Evolutionary conservation across 768 basidiomycete genomes (phyloP).

Genomic region (Pholiota conissans): DNA sequence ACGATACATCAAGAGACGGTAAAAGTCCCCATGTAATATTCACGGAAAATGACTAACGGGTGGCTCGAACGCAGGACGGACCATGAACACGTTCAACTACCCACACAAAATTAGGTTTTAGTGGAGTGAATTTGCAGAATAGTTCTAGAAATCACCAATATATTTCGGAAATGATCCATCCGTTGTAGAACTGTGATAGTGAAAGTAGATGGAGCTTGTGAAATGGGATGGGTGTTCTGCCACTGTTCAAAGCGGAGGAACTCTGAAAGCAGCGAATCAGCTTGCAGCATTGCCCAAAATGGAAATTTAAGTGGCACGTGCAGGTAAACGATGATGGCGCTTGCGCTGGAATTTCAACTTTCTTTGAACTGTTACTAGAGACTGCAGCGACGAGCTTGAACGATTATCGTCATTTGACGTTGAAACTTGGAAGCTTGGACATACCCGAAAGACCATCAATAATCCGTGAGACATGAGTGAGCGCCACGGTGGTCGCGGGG

Average conservation of each 20-base stretch:
- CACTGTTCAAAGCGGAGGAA: not conserved
- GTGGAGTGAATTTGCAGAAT: not conserved
- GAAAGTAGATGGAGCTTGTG: not conserved
- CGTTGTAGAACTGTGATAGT: not conserved
- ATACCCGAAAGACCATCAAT: slow-evolving; percentile 2
- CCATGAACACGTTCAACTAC: not conserved
- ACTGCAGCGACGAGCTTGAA: slow-evolving; percentile 12
- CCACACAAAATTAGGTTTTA: not conserved
- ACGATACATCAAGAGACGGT: too few species aligned
- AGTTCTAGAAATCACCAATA: not conserved
- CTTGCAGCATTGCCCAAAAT: not conserved
- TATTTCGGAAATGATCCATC: not conserved
- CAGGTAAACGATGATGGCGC: not conserved
- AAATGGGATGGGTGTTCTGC: not conserved
- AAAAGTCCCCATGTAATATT: too few species aligned
- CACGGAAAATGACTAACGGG: too few species aligned
- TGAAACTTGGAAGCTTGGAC: slow-evolving; percentile 4
- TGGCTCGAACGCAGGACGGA: not conserved
- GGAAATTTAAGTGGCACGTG: not conserved
- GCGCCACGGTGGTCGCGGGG: slow-evolving; percentile 51
- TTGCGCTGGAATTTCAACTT: not conserved
- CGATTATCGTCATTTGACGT: slow-evolving; percentile 6
- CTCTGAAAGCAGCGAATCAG: not conserved
- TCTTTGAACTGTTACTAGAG: not conserved
- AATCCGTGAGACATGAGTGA: slow-evolving; percentile 49